Conservation (phyloP, 2,329 filamentous ascomycete genomes). For the Torrubiella hemipterigena region DNA sequence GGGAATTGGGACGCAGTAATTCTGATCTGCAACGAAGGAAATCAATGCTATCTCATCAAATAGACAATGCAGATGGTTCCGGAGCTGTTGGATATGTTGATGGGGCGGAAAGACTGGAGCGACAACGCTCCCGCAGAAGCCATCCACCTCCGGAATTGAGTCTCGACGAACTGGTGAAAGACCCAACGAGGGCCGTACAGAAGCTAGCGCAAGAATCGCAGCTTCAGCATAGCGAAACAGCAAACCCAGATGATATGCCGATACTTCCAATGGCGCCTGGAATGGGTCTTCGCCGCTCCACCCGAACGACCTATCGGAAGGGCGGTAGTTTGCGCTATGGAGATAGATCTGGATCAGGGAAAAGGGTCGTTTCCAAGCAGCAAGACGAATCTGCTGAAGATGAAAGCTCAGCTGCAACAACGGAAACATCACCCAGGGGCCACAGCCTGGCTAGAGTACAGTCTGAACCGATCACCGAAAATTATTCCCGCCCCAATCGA, state of each 20-base stretch:
- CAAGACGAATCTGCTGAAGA: constrained; percentile 48
- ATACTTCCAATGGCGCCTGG: constrained; percentile 72
- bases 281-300: constrained; percentile 76
- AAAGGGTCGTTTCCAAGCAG: too few relatives aligned
- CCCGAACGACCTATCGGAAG: constrained; percentile 78
- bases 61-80: constrained; percentile 56
- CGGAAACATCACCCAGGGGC: constrained; percentile 32
- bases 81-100: constrained; percentile 60
- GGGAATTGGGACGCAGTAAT: constrained; percentile 37
- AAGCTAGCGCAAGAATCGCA: constrained; percentile 50
- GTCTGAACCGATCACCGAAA: constrained; percentile 55
- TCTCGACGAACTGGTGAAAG: constrained; percentile 71
- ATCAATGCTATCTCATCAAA: constrained; percentile 88
- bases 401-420: too few relatives aligned
- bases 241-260: constrained; percentile 59
- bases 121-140: constrained; percentile 52
- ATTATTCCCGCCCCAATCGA: constrained; percentile 48
- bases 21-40: constrained; percentile 76
- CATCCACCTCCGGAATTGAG: constrained; percentile 49
- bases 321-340: constrained; percentile 74
- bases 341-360: too few relatives aligned
- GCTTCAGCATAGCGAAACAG: constrained; percentile 28
- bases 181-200: constrained; percentile 60
- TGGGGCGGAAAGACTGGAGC: constrained; percentile 67
- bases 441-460: constrained; percentile 49